Conservation (phyloP, 345 rosid genomes). For the Rhizophora apiculata region DNA sequence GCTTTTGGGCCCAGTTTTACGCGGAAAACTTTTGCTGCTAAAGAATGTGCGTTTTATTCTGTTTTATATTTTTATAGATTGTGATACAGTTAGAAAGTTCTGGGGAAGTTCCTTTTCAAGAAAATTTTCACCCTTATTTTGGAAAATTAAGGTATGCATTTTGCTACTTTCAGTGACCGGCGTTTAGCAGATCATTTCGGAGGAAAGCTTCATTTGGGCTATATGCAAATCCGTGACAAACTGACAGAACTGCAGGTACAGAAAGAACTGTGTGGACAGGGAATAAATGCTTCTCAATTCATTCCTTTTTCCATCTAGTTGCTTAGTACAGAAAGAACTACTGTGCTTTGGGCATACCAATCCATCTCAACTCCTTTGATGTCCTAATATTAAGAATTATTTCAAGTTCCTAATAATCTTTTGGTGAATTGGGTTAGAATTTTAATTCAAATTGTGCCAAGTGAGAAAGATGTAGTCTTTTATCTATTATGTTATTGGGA, state of each 20-base stretch:
- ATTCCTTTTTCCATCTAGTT: background rate
- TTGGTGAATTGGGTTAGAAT: too few relatives aligned
- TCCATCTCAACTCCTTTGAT: background rate
- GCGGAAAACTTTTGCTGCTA: constrained; percentile 99
- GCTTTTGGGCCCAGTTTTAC: constrained; percentile 99
- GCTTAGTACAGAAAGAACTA: background rate
- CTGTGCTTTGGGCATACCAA: background rate
- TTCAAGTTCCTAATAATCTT: too few relatives aligned
- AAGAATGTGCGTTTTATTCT: constrained; percentile 97
- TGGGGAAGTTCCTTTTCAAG: constrained; percentile 21
- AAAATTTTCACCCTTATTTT: background rate
- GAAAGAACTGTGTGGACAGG: too few relatives aligned
- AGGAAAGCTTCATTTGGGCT: constrained; percentile 98
- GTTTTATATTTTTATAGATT: constrained; percentile 67
- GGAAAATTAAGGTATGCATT: background rate
- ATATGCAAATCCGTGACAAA: constrained; percentile 95
- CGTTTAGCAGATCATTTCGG: constrained; percentile 99
- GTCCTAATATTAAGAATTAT: background rate
- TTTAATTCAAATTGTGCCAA: background rate
- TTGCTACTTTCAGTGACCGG: constrained; percentile 76
- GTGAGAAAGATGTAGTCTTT: constrained; percentile 9
- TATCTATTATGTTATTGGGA: constrained; percentile 12
- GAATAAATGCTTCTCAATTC: background rate
- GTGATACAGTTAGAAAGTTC: constrained; percentile 47
- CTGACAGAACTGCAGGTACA: constrained; percentile 85